Evolutionary conservation across 345 rosid species (phyloP).

Genomic region (Eucalyptus cloeziana): DNA sequence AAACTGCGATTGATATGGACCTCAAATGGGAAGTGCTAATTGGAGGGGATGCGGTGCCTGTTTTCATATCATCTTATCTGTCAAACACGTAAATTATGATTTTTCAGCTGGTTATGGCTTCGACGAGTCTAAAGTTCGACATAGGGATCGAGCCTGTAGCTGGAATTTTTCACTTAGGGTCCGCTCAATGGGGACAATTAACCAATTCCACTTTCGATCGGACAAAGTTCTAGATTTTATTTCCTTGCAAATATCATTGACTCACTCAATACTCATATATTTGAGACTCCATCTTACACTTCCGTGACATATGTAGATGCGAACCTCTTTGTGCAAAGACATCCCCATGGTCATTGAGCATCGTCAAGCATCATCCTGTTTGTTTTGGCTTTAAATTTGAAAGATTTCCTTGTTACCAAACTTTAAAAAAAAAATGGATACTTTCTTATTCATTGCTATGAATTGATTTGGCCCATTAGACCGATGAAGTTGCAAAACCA

Average conservation of each 20-base stretch:
- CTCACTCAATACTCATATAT: neutral
- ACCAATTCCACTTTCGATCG: neutral
- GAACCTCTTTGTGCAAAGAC: neutral
- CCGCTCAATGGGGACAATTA: neutral
- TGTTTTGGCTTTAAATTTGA: neutral
- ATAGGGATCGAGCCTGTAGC: neutral
- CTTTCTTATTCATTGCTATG: neutral
- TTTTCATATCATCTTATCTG: neutral
- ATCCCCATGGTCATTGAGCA: neutral
- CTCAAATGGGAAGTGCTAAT: neutral
- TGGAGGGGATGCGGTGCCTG: neutral
- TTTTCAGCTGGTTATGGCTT: neutral
- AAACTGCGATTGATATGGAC: neutral
- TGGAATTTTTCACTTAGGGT: neutral
- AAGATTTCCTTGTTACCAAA: neutral
- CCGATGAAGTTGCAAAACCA: neutral
- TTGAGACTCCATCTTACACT: neutral
- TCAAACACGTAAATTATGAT: neutral
- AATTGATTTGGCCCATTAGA: rapidly evolving
- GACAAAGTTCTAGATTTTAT: neutral
- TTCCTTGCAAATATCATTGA: neutral
- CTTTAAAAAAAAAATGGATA: neutral
- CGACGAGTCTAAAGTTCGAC: neutral
- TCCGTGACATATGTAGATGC: neutral
- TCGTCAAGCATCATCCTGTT: neutral